Evolutionary conservation across 768 basidiomycete genomes (phyloP).

Genomic region (Heimioporus sp.): DNA sequence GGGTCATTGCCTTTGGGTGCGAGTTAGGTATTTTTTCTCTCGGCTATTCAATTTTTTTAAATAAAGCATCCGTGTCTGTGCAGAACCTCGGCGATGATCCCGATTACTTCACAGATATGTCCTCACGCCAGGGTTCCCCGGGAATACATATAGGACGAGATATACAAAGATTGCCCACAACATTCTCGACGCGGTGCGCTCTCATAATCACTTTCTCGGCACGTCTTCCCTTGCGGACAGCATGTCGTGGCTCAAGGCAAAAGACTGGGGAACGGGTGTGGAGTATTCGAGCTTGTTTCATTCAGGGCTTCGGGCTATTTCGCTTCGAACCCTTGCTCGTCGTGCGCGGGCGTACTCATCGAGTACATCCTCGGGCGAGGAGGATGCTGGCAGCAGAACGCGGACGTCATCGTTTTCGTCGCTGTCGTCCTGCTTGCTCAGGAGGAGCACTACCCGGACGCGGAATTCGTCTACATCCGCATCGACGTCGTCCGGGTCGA

Average conservation of each 20-base stretch:
- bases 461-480: background rate
- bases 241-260: slow-evolving; percentile 33
- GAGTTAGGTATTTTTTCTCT: slow-evolving; percentile 7
- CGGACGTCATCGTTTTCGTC: background rate
- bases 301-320: slow-evolving; percentile 34
- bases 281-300: slow-evolving; percentile 36
- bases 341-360: slow-evolving; percentile 8
- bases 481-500: slow-evolving; percentile 3
- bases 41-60: slow-evolving; percentile 7
- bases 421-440: slow-evolving; percentile 10
- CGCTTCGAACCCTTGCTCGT: slow-evolving; percentile 8
- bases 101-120: background rate
- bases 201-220: background rate
- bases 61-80: background rate
- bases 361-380: slow-evolving; percentile 2
- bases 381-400: background rate
- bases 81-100: background rate
- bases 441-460: slow-evolving; percentile 1
- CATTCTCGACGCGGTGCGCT: background rate
- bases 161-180: no score
- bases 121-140: slow-evolving; percentile 5
- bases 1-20: slow-evolving; percentile 6
- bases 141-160: slow-evolving; percentile 25
- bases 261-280: slow-evolving; percentile 26
- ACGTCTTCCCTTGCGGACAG: background rate